Base-by-base conservation (phyloP, 768 basidiomycete species). In the Daedaleopsis sinensis region DNA sequence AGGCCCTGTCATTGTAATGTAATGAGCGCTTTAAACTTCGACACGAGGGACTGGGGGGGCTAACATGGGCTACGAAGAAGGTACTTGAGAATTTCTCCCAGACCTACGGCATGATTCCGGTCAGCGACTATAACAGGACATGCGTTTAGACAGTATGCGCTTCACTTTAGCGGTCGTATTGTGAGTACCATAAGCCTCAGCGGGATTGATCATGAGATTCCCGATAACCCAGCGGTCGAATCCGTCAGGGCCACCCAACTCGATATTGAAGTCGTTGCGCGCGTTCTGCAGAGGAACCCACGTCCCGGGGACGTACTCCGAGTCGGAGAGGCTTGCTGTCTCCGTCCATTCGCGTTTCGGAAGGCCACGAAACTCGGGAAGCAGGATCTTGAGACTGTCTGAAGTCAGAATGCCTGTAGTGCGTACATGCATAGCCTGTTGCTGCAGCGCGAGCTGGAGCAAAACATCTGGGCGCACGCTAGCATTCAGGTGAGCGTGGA, bases 401-500 rank as follows among this genome's bases (percentile, higher is more conserved):
- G 73, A 57, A 11, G 77, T 79, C 15, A 90, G 58, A 5, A 67
- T 63, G 23, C 77, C 69, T 9, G 78, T 64, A 2, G 80, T 73
- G 27, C 83, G 78, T 53, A 92, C 79, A 72, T 91, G 85, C n/a
- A 92, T 76, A 9, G 80, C 78, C 2, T 83, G 78, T 36, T 91
- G 77, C 54, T 82, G 71, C 24, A 87, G 70, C 1, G 87, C 89
- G 12, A 86, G 74, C 18, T 77, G 69, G 15, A 89, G 74, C 6
- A 91, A 75, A 23, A 78, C 75, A 19, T 75, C 68, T 1, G 78
- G 79, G 55, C 88, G 83, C 23, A 90, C 87, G 0, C 84, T 89
- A 19, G 89, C 86, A 67, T 90, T 89, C n/a, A 93, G 76, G 69
- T 93, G 91, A 0, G 79, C 84, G 65, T 93, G 90, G 15, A 93